A percentile compares a stretch with the other conserved stretches of the same genome.
These are phyloP conservation scores for Dispira parvispora DNA, from an alignment of 192 early-diverging fungal species.

Conservation along the genomic window DNA sequence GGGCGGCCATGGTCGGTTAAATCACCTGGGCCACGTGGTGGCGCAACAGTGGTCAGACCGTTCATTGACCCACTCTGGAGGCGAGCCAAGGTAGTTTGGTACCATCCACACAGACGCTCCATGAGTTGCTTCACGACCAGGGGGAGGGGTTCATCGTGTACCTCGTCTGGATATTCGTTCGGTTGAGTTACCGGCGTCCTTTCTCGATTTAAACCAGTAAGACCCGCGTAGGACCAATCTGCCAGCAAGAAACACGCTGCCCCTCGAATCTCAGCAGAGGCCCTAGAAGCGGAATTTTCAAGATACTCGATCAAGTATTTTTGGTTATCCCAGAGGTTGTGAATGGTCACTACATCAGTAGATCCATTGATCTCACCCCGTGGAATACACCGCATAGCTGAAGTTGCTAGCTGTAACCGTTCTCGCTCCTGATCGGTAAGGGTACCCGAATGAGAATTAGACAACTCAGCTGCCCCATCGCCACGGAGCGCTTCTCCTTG, in stretches of 20 bases:
- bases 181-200: too few relatives aligned
- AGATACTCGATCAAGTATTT: background rate
- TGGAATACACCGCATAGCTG: conserved; percentile 1
- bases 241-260: conserved; percentile 1
- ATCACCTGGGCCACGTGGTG: background rate
- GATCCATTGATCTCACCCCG: background rate
- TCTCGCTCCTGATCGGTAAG: background rate
- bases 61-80: background rate
- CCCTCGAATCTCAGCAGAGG: background rate
- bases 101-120: background rate
- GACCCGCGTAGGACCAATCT: background rate
- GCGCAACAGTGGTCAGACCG: background rate
- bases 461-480: background rate
- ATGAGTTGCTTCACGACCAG: background rate
- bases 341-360: background rate
- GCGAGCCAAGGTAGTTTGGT: background rate
- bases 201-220: background rate
- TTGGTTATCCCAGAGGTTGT: conserved; percentile 8
- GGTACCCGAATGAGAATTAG: background rate
- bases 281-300: too few relatives aligned
- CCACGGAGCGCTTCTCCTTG: background rate
- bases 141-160: background rate
- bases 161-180: background rate
- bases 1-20: background rate
- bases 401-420: background rate